phyloP scores from a whole-genome alignment of 2,329 filamentous ascomycete species.

The Seiridium unicorne region DNA sequence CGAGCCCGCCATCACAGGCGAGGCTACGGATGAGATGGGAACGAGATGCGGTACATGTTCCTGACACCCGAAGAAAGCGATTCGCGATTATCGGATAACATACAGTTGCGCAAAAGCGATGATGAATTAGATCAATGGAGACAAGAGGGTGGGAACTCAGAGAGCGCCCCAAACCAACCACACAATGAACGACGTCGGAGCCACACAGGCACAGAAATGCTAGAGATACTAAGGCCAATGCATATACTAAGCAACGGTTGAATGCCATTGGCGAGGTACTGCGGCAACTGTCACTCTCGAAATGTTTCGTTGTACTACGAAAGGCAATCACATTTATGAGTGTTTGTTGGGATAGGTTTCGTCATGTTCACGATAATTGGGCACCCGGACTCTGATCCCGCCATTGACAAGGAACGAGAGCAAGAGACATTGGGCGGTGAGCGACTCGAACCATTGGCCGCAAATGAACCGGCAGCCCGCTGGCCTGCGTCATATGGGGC shows the following conservation, averaged over 20 bases:
- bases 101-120: background rate
- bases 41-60: background rate
- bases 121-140: background rate
- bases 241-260: no score
- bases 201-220: no score
- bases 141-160: background rate
- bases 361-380: background rate
- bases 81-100: background rate
- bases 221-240: no score
- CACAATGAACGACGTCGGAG: background rate
- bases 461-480: background rate
- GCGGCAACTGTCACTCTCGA: no score
- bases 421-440: slow-evolving; percentile 1
- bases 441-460: background rate
- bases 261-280: no score
- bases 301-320: no score
- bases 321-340: no score
- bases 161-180: background rate
- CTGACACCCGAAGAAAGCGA: background rate
- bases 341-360: no score
- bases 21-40: background rate
- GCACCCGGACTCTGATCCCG: background rate
- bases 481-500: background rate
- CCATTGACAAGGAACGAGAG: background rate
- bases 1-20: background rate